Evolutionary conservation across 371 early-diverging fungal genomes (phyloP).

Genomic region (Coemansia sp.): DNA sequence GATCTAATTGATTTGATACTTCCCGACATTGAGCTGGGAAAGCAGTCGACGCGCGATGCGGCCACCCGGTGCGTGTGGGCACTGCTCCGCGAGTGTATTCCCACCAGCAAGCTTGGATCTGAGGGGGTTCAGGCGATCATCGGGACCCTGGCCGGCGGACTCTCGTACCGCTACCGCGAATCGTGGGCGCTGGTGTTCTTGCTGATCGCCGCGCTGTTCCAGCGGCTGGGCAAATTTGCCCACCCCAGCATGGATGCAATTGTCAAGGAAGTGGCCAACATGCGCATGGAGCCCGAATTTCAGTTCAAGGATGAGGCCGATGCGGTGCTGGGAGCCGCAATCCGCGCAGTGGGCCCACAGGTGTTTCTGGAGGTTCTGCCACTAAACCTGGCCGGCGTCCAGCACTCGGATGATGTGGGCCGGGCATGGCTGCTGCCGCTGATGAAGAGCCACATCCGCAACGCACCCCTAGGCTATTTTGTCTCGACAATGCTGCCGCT

Average conservation of each 20-base stretch:
- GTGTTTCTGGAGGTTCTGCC: slow-evolving; percentile 77
- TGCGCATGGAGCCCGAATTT: slow-evolving; percentile 81
- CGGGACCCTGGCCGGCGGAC: slow-evolving; percentile 57
- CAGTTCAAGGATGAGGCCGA: slow-evolving; percentile 85
- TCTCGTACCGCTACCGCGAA: slow-evolving; percentile 74
- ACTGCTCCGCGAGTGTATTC: slow-evolving; percentile 68
- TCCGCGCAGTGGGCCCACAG: slow-evolving; percentile 79
- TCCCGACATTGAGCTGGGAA: slow-evolving; percentile 70
- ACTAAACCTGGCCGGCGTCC: slow-evolving; percentile 72
- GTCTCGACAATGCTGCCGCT: slow-evolving; percentile 68
- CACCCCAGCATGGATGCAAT: slow-evolving; percentile 65
- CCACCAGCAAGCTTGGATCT: slow-evolving; percentile 62
- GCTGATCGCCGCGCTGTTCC: slow-evolving; percentile 74
- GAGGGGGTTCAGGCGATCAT: slow-evolving; percentile 56
- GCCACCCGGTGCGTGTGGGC: slow-evolving; percentile 68
- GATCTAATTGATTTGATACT: slow-evolving; percentile 73
- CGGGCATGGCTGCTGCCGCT: slow-evolving; percentile 84
- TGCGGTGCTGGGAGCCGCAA: slow-evolving; percentile 73
- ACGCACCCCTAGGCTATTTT: slow-evolving; percentile 80
- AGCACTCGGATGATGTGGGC: slow-evolving; percentile 55
- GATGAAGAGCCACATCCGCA: slow-evolving; percentile 71
- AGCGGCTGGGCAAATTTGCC: slow-evolving; percentile 64
- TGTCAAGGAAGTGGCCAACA: slow-evolving; percentile 66
- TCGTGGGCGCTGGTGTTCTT: slow-evolving; percentile 81
- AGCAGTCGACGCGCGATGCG: slow-evolving; percentile 57